Base-by-base conservation (phyloP, 805 yeast species). In the Saccharomyces jurei region DNA sequence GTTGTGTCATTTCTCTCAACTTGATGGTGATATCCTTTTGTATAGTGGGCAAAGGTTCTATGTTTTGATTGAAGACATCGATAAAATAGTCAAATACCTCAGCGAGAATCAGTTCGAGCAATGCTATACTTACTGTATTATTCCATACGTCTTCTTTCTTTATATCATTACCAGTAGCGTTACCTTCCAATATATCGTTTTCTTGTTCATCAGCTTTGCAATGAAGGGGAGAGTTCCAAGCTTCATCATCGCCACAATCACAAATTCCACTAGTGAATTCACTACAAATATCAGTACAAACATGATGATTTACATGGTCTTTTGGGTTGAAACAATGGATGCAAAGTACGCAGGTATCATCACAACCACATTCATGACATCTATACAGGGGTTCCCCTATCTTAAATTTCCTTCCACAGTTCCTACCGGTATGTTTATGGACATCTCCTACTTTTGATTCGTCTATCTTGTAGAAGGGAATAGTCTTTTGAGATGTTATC, bases 321-420 rank as follows among this genome's bases (percentile, higher is more conserved):
- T 77, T 78, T 53, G 79, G 77, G 65, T 85, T 84, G 71, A 86
- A 87, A 66, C 96, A 87, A 60, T 81, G 72, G 11, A 77, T 80
- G 69, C 96, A 87, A 28, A 87, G 66, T 32, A 88, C 90, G 74
- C 95, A 87, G 0, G 91, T 84, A 8, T 81, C 82, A 68, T 87
- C 96, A 56, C 78, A 80, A 0, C 87, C 89, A 74, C 96, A 87
- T 55, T 86, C 88, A 32, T 74, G 74, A 64, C 96, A 87, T 53
- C 89, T 74, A 65, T 84, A 87, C 22, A 86, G 84, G 0, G 85
- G 82, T 56, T 84, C 87, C 26, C 86, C 86, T 3, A 68, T 62
- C 44, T 75, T 77, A 59, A 87, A 82, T 36, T 80, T 75, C 53
- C 83, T 74, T 2, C 90, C 86, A 72, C 96, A 87, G 21, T 83